These are phyloP conservation scores for Exophiala aquamarina DNA, from an alignment of 2,329 filamentous ascomycete genomes.

Conservation along the genomic window DNA sequence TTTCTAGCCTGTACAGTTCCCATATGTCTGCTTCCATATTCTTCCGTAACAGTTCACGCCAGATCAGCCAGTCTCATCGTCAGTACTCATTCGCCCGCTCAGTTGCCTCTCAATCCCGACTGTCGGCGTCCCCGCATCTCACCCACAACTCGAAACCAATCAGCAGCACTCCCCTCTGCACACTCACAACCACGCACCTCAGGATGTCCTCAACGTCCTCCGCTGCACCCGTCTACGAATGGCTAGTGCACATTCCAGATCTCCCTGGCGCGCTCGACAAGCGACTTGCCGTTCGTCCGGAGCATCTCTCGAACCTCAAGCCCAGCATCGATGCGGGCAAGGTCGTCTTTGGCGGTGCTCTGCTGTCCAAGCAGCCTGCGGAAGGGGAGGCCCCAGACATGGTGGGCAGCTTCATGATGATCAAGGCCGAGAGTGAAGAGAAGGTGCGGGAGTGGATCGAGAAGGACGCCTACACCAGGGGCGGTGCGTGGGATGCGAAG, in stretches of 20 bases:
- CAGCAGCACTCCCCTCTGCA: neutral
- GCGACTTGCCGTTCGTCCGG: slow-evolving; percentile 29
- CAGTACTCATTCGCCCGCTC: no score
- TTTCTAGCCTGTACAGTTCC: no score
- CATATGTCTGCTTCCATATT: neutral
- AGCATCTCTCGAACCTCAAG: slow-evolving; percentile 22
- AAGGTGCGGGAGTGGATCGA: slow-evolving; percentile 67
- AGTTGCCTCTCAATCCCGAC: no score
- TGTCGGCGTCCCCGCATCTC: neutral
- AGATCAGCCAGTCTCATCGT: neutral
- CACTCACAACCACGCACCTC: slow-evolving; percentile 1
- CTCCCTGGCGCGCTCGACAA: slow-evolving; percentile 60
- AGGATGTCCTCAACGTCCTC: slow-evolving; percentile 15
- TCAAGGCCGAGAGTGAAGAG: slow-evolving; percentile 65
- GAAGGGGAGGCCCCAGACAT: slow-evolving; percentile 62
- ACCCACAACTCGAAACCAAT: neutral
- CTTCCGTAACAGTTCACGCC: neutral
- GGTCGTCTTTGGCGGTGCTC: slow-evolving; percentile 54
- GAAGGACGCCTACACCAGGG: slow-evolving; percentile 69
- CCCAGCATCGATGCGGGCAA: slow-evolving; percentile 22
- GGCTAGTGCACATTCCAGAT: slow-evolving; percentile 69
- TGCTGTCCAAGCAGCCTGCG: slow-evolving; percentile 65
- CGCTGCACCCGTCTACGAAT: slow-evolving; percentile 50
- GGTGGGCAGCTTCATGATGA: slow-evolving; percentile 74
- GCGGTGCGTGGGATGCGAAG: slow-evolving; percentile 77